Conservation (phyloP, 2,329 filamentous ascomycete genomes). For the Calonectria naviculata region DNA sequence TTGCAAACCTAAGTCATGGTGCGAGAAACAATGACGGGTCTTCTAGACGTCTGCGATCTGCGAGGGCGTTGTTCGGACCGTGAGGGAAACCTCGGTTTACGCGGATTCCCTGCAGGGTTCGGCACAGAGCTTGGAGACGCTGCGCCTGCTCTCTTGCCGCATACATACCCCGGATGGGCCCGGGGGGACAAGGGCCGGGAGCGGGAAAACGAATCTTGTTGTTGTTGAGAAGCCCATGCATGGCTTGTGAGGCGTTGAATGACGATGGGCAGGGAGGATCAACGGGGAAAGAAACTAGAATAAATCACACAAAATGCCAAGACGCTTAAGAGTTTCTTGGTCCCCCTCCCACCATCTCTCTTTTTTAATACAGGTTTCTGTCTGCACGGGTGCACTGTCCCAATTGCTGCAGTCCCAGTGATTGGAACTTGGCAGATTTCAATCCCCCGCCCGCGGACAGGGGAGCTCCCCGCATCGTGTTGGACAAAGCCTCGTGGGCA, state of each 20-base stretch:
- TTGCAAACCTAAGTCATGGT: background rate
- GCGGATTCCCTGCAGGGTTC: background rate
- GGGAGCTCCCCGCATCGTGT: background rate
- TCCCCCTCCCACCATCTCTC: no score
- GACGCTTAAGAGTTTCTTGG: no score
- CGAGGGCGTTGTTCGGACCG: background rate
- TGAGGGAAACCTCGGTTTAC: background rate
- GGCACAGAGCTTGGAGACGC: background rate
- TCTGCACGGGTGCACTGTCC: no score
- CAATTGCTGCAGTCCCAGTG: no score
- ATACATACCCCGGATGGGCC: background rate
- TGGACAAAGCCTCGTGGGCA: background rate
- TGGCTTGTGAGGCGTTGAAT: no score
- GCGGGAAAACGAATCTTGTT: no score
- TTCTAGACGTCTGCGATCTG: no score
- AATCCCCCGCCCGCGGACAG: background rate
- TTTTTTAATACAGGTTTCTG: no score
- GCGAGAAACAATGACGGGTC: background rate
- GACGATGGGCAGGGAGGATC: no score
- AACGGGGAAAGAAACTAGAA: no score
- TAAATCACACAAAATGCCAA: no score
- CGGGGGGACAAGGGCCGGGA: background rate
- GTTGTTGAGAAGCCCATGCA: no score
- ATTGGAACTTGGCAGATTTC: background rate
- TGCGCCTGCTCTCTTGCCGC: background rate